Conservation (phyloP, 148 eudicot genomes). For the Dianthus caryophyllus region DNA sequence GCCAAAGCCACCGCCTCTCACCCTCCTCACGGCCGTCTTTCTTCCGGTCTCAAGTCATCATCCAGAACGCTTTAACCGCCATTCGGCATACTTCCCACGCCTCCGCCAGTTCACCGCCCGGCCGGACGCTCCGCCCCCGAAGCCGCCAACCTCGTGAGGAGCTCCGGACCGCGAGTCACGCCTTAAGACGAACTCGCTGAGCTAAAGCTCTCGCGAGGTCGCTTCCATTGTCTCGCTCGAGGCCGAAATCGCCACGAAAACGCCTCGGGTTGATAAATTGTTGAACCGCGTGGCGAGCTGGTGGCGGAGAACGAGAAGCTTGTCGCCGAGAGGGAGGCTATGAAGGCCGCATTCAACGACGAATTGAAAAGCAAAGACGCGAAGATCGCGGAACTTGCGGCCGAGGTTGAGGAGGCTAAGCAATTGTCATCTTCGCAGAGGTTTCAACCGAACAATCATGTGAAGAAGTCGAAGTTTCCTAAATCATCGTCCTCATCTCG, state of each 20-base stretch:
- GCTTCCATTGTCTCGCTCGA: conserved; percentile 74
- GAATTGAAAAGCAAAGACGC: conserved; percentile 38
- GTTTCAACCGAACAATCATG: conserved; percentile 35
- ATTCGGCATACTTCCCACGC: conserved; percentile 80
- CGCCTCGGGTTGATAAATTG: conserved; percentile 25
- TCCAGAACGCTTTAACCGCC: conserved; percentile 56
- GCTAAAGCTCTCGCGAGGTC: conserved; percentile 59
- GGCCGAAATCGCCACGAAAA: conserved; percentile 42
- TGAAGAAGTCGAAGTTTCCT: conserved; percentile 37
- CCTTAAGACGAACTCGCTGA: conserved; percentile 63
- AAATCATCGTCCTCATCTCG: background rate
- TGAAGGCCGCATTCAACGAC: conserved; percentile 31
- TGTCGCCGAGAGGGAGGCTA: conserved; percentile 41
- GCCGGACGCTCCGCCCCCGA: conserved; percentile 59
- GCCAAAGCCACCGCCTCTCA: conserved; percentile 46
- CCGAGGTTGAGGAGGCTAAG: conserved; percentile 32
- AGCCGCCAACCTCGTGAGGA: conserved; percentile 65
- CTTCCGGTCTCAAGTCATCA: conserved; percentile 30
- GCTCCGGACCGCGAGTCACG: conserved; percentile 61
- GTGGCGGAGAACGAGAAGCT: conserved; percentile 55
- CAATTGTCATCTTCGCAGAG: conserved; percentile 57
- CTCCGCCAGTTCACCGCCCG: conserved; percentile 90
- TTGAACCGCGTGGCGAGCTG: conserved; percentile 32
- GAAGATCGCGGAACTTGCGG: conserved; percentile 28
- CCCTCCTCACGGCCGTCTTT: conserved; percentile 21